Percentiles rank a stretch among this genome's conserved stretches.
These are phyloP conservation scores for Aspergillus sp. DNA, from an alignment of 2,329 filamentous ascomycete species.

Conservation along the genomic window DNA sequence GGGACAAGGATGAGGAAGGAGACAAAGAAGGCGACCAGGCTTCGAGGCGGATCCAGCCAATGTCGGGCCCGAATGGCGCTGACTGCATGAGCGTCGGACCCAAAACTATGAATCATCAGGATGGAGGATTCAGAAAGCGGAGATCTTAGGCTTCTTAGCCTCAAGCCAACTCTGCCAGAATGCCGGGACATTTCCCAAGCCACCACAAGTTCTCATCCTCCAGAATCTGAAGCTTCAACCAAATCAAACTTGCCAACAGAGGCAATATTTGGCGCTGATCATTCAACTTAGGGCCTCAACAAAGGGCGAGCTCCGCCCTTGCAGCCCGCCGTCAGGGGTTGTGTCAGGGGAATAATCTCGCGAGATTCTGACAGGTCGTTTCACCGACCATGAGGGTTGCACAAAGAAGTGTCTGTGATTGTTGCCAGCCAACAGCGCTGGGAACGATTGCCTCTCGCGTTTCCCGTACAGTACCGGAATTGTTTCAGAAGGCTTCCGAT, in stretches of 20 bases:
- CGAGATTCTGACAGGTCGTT: conserved; percentile 21
- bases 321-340: conserved; percentile 16
- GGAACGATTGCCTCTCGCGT: background rate
- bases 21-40: conserved; percentile 1
- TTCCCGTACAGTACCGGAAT: background rate
- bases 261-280: conserved; percentile 13
- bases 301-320: conserved; percentile 8
- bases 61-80: conserved; percentile 8
- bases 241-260: conserved; percentile 2
- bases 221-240: background rate
- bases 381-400: conserved; percentile 12
- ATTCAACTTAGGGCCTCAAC: conserved; percentile 1
- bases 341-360: conserved; percentile 11
- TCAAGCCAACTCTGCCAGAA: conserved; percentile 17
- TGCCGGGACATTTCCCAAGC: conserved; percentile 19
- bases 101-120: conserved; percentile 17
- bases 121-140: conserved; percentile 11
- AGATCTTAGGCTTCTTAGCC: conserved; percentile 23
- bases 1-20: conserved; percentile 1
- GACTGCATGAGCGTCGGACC: conserved; percentile 8
- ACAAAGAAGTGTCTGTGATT: conserved; percentile 2
- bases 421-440: background rate
- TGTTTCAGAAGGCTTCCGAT: conserved; percentile 16
- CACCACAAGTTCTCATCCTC: conserved; percentile 11
- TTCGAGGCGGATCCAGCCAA: background rate